These are phyloP conservation scores for Brettanomyces bruxellensis DNA, from an alignment of 805 yeast species.

Conservation along the genomic window DNA sequence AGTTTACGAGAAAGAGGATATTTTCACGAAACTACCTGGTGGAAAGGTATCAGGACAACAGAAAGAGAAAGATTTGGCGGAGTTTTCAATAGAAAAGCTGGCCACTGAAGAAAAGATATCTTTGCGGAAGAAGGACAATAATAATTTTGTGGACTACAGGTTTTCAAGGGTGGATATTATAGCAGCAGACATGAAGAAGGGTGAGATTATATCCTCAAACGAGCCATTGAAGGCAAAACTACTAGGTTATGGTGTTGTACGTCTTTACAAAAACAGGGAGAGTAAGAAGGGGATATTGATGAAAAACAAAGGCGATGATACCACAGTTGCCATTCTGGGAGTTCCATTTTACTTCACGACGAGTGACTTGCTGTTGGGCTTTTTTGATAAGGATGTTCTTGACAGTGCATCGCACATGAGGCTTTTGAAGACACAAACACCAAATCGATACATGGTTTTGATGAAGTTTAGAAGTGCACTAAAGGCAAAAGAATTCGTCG, in stretches of 20 bases:
- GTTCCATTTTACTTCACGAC: slow-evolving; percentile 84
- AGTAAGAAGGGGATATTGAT: slow-evolving; percentile 10
- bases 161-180: slow-evolving; percentile 25
- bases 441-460: slow-evolving; percentile 66
- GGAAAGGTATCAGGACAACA: too few species aligned
- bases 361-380: slow-evolving; percentile 66
- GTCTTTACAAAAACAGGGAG: slow-evolving; percentile 51
- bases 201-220: slow-evolving; percentile 6
- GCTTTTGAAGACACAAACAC: slow-evolving; percentile 53
- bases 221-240: slow-evolving; percentile 52
- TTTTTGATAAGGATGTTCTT: slow-evolving; percentile 56
- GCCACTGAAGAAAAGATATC: too few species aligned
- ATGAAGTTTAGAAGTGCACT: slow-evolving; percentile 57
- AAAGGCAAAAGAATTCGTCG: slow-evolving; percentile 56
- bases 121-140: too few species aligned
- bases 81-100: too few species aligned
- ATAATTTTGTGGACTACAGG: slow-evolving; percentile 23
- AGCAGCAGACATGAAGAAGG: slow-evolving; percentile 20
- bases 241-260: slow-evolving; percentile 66
- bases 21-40: slow-evolving; percentile 10
- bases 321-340: slow-evolving; percentile 73
- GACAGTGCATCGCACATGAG: slow-evolving; percentile 61
- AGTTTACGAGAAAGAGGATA: slow-evolving; percentile 11
- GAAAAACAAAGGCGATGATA: slow-evolving; percentile 38
- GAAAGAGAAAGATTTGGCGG: too few species aligned